Evolutionary conservation across 202 grass and related monocot genomes (phyloP), one percentile per base, ranked within the genome.

Genomic region (Digitaria exilis): DNA sequence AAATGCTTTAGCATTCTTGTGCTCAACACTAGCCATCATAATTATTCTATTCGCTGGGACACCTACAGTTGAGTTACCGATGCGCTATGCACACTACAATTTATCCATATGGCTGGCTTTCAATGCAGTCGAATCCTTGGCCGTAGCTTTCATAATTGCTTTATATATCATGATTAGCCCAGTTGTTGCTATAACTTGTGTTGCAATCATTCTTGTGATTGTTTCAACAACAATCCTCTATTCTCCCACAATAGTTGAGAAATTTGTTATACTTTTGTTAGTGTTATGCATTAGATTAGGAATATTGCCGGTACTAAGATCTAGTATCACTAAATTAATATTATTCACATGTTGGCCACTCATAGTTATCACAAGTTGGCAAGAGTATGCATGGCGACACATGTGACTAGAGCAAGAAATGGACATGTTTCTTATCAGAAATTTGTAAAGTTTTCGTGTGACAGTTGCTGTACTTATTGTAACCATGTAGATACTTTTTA

Each of bases 31-130:
- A 32, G 79, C 79, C 0, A 48, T 46, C 37, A 0, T 81, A 16
- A 71, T 65, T 8, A 50, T 71, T 59, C 25, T 81, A 51, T 71
- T 60, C 6, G 48, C 79, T 22, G 79, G 79, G 46, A 81, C 78
- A 55, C 63, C 63, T n/a, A 69, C 49, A 41, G 48, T 69, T 57
- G 78, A 80, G 64, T 56, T 80, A 34, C 46, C 48, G 13, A 57
- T 80, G 64, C 78, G 78, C 22, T 67, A 42, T 22, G 7, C 2
- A 29, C 75, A 78, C 58, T 78, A 64, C 13, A 64, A 64, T 24
- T 45, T 78, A 64, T 78, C 75, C 42, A 69, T 56, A 26, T 80
- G 48, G 63, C 10, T 80, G 30, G 51, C 78, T 69, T 13, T 67
- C 0, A 78, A 64, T 24, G 28, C 75, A n/a, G 10, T 64, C 2